Evolutionary conservation across 345 rosid species (phyloP), one percentile per base, ranked within the genome.

Genomic region (Luvunga scandens): DNA sequence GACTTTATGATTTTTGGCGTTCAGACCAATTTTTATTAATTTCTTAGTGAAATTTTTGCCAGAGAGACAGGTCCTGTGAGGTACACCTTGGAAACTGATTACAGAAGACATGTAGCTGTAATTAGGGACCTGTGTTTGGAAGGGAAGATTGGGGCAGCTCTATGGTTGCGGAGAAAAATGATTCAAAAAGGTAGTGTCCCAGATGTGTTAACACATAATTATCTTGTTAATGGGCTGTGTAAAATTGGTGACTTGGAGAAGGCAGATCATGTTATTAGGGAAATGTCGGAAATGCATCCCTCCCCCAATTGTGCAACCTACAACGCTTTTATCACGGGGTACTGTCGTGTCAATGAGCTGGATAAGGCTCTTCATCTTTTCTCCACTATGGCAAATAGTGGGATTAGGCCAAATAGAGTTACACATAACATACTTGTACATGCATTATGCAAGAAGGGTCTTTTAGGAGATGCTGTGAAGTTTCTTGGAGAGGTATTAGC

Each of bases 261-360:
- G 83, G 97, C 90, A 24, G 88, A 88, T 82, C 79, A 75, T 73
- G 85, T 93, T 76, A 73, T 93, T 74, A 82, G 80, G 81, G 95
- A 93, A 78, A 93, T 93, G 94, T 33, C 77, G 77, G 92, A 91
- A 83, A 82, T 80, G 68, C 95, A 93, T 75, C 92, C 88, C 70
- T 79, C 85, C 73, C 95, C 95, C 27, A 90, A 88, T 21, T 73
- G 77, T 84, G 95, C 87, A 34, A 87, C 97, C 69, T 93, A 85
- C 72, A 93, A 90, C 81, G 84, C 83, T 22, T 80, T 82, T 55
- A 89, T 93, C 70, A 91, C 81, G 68, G 95, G 95, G 67, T 85
- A 85, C 64, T 91, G 92, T 85, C 87, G 64, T 68, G 57, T 67
- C n/a, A 84, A 87, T 80, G 71, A 86, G 62, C 67, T 89, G 81